phyloP scores from a whole-genome alignment of 139 green algal genomes.

The Picochlorum sp. region DNA sequence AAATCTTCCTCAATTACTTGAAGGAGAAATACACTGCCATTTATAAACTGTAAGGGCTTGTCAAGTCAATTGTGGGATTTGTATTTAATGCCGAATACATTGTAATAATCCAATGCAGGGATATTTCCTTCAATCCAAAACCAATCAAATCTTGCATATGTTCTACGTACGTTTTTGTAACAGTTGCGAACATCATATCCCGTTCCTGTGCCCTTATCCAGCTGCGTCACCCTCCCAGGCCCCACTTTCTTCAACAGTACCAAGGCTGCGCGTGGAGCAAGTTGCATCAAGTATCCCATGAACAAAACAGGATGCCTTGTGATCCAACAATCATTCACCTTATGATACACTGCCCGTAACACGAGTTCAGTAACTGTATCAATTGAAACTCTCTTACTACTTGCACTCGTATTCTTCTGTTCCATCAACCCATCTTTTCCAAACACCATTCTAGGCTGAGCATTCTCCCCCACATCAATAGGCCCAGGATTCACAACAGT shows the following conservation, averaged over 20 bases:
- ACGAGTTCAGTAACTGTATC: slow-evolving; percentile 49
- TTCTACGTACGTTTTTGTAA: slow-evolving; percentile 15
- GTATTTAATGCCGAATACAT: no score
- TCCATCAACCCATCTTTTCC: slow-evolving; percentile 37
- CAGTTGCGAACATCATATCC: slow-evolving; percentile 54
- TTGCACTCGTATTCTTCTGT: slow-evolving; percentile 12
- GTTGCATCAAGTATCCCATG: slow-evolving; percentile 44
- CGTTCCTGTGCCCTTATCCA: slow-evolving; percentile 42
- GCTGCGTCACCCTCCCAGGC: slow-evolving; percentile 39
- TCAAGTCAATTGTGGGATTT: no score
- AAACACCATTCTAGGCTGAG: slow-evolving; percentile 42
- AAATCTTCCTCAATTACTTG: slow-evolving; percentile 69
- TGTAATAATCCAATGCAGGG: no score
- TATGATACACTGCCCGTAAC: slow-evolving; percentile 46
- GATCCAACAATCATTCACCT: slow-evolving; percentile 70
- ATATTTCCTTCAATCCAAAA: background rate
- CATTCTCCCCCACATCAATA: slow-evolving; percentile 25
- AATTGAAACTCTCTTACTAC: slow-evolving; percentile 28
- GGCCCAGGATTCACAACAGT: slow-evolving; percentile 75
- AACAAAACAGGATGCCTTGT: slow-evolving; percentile 66
- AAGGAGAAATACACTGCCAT: slow-evolving; percentile 70
- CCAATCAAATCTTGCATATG: no score
- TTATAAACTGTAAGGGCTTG: slow-evolving; percentile 46
- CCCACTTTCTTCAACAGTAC: slow-evolving; percentile 58
- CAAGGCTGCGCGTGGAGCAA: slow-evolving; percentile 46